Evolutionary conservation across 2,329 filamentous ascomycete species (phyloP).

Genomic region (Trichoderma gracile): DNA sequence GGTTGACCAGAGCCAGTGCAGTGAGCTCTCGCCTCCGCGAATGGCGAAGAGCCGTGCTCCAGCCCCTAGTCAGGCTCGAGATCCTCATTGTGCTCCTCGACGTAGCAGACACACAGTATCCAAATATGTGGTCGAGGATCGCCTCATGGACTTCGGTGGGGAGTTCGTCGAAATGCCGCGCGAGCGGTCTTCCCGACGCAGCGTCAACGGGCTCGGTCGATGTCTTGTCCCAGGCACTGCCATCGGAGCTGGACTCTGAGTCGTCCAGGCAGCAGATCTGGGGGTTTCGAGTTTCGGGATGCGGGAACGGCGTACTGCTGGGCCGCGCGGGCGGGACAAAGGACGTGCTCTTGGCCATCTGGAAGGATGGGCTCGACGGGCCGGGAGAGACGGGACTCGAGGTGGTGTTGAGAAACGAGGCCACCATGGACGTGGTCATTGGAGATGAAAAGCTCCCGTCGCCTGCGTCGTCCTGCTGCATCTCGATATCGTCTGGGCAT

Average conservation of each 20-base stretch:
- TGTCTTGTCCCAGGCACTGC: conserved; percentile 23
- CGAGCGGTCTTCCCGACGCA: conserved; percentile 29
- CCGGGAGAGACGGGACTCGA: conserved; percentile 59
- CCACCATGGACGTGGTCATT: conserved; percentile 42
- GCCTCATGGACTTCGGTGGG: conserved; percentile 72
- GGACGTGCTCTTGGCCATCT: conserved; percentile 46
- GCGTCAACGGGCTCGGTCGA: conserved; percentile 15
- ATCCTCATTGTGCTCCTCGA: conserved; percentile 57
- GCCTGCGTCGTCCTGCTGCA: conserved; percentile 28
- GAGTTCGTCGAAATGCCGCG: conserved; percentile 51
- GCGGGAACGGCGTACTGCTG: conserved; percentile 61
- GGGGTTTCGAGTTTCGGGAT: conserved; percentile 50
- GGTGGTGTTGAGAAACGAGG: conserved; percentile 42
- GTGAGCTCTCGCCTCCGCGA: conserved; percentile 67
- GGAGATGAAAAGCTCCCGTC: conserved; percentile 41
- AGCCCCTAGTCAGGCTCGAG: conserved; percentile 56
- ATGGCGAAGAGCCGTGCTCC: conserved; percentile 66
- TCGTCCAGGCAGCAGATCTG: conserved; percentile 35
- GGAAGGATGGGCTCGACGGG: conserved; percentile 53
- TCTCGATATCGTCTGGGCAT: conserved; percentile 18
- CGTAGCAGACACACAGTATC: conserved; percentile 63
- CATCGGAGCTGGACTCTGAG: conserved; percentile 30
- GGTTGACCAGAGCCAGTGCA: conserved; percentile 62
- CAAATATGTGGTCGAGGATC: conserved; percentile 71
- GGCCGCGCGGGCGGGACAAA: conserved; percentile 47